Evolutionary conservation across 768 basidiomycete genomes (phyloP), one percentile per base, ranked within the genome.

Genomic region (Termitomyces sp.): DNA sequence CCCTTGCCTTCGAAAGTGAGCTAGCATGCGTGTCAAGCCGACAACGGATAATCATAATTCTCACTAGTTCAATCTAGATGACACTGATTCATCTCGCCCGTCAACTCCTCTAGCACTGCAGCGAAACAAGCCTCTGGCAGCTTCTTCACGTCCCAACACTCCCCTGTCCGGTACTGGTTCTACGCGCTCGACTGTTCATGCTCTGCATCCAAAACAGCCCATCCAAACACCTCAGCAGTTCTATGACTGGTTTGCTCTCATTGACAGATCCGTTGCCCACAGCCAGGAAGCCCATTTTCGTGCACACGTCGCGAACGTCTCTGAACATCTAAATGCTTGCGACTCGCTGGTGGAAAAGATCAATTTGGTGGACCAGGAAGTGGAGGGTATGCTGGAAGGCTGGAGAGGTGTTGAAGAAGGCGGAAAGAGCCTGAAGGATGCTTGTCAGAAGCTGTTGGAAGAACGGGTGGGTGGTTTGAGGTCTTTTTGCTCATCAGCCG

Each of bases 151-250:
- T 46, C 78, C 81, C 10, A 68, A 69, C 42, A 82, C 81, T 43
- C 77, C 78, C 4, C 71, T 73, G 9, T 58, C 59, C 9, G 40
- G 49, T 22, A 57, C 64, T 10, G 20, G 39, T 12, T 57, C 64
- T 7, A 14, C 58, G 22, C 63, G 65, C 10, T 53, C 62, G 16
- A 32, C 51, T 20, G 48, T 73, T 8, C 84, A 89, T 66, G 79
- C 86, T 0, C 74, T 93, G 16, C 88, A 90, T 66, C 90, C 92
- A 2, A 83, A 81, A 50, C 82, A 85, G 40, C 88, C 91, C 5
- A 87, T 98, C 39, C 83, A 89, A 61, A 96, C 94, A 0, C 89
- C 95, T 1, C 93, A 98, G 65, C 94, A 98, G 64, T 96, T 99
- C 72, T 93, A 95, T 68, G 96, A 98, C 74, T 97, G 95, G 89